phyloP scores from a whole-genome alignment of 495 filamentous ascomycete genomes.

The Penicillium arizonense region DNA sequence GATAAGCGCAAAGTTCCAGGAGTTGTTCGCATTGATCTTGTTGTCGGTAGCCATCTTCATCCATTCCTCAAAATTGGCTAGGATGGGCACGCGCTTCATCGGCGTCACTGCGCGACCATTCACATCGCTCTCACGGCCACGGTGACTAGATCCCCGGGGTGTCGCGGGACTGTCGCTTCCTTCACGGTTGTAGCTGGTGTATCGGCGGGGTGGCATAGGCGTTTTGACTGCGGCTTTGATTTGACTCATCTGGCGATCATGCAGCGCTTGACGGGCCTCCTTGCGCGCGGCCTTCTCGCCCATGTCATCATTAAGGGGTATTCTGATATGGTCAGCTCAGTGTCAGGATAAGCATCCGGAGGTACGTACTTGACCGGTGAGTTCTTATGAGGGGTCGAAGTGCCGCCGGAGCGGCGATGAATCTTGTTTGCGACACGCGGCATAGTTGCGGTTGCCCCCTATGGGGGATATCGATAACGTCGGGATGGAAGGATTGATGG shows the following conservation, averaged over 20 bases:
- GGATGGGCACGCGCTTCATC: constrained; percentile 91
- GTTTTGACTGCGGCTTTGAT: constrained; percentile 84
- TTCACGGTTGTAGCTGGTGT: constrained; percentile 60
- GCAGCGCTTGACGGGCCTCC: constrained; percentile 82
- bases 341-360: not conserved
- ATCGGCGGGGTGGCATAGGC: constrained; percentile 66
- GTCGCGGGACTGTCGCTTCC: constrained; percentile 65
- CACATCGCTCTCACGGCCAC: constrained; percentile 56
- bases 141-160: constrained; percentile 52
- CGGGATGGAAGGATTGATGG: constrained; percentile 7
- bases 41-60: constrained; percentile 99
- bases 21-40: constrained; percentile 99
- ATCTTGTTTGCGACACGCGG: constrained; percentile 66
- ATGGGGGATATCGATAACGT: constrained; percentile 22
- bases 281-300: constrained; percentile 86
- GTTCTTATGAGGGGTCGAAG: constrained; percentile 57
- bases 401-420: constrained; percentile 49
- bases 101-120: constrained; percentile 81
- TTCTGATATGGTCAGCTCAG: constrained; percentile 39
- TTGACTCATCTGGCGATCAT: constrained; percentile 89
- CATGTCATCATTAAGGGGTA: constrained; percentile 94
- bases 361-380: constrained; percentile 66
- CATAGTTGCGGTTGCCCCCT: constrained; percentile 53
- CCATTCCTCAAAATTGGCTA: constrained; percentile 99
- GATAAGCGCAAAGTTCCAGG: constrained; percentile 98